Conservation (phyloP, 2,329 filamentous ascomycete genomes). For the Epicoccum sorghinum region DNA sequence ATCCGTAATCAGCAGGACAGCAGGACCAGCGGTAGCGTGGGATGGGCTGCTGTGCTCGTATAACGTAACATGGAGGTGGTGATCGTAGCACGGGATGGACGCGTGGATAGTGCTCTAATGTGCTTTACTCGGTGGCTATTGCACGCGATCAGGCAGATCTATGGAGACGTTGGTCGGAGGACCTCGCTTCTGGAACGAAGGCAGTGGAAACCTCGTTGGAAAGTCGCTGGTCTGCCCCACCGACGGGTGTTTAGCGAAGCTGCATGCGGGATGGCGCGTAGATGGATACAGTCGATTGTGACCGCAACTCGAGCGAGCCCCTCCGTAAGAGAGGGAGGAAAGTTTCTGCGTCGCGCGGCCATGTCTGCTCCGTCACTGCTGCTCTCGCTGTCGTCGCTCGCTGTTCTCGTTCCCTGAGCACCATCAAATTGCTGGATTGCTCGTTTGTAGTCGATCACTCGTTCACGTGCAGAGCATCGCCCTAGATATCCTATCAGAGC, state of each 20-base stretch:
- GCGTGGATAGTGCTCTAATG: not conserved
- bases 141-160: not conserved
- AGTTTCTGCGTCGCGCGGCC: constrained; percentile 6
- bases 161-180: constrained; percentile 1
- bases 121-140: too few relatives aligned
- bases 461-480: not conserved
- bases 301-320: constrained; percentile 15
- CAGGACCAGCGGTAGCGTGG: not conserved
- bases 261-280: constrained; percentile 12
- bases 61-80: not conserved
- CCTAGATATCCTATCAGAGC: too few relatives aligned
- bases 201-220: too few relatives aligned
- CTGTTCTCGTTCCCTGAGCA: not conserved
- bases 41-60: too few relatives aligned
- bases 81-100: not conserved
- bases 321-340: constrained; percentile 10
- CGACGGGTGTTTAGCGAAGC: constrained; percentile 5
- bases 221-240: not conserved
- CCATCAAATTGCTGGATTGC: not conserved
- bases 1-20: not conserved
- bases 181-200: constrained; percentile 12
- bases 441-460: not conserved
- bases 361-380: not conserved
- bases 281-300: constrained; percentile 4
- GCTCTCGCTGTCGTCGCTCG: not conserved